Base-by-base conservation (phyloP, 1,284 basidiomycete species). In the Trametes pubescens region DNA sequence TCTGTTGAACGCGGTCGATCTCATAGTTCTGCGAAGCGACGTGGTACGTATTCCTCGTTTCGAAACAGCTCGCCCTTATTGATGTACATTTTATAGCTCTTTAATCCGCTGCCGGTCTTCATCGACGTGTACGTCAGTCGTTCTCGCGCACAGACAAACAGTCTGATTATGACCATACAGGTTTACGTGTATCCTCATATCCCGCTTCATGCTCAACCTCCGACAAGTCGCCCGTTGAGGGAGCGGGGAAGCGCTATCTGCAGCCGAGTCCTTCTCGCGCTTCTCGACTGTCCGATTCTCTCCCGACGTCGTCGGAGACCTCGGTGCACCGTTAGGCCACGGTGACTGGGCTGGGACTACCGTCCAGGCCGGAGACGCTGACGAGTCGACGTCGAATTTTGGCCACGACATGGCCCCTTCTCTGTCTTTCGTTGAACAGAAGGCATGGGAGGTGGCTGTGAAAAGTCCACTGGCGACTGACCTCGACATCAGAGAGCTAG, bases 171-270 rank as follows among this genome's bases (percentile, higher is more conserved):
- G 26, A 8, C 14, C 14, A 48, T 48, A 14, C 24, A 48, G 65
- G 0, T 54, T 67, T 56, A 67, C 65, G 10, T 62, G 53, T 40
- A 62, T 69, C 16, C 62, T 69, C 4, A 62, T 65, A 34, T 66
- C 62, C 14, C 62, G 64, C 22, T 69, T 69, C 57, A 69, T 69
- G 60, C 57, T 69, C 29, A 69, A 66, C 43, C 62, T 69, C 5
- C 67, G 65, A n/a, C 40, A 66, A 51, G 47, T 62, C 14, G 60
- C 57, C 10, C 46, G 46, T 16, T 34, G 34, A 21, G 34, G 22
- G 2, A 34, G 48, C 26, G 40, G 38, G n/a, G 26, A 53, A 16
- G 58, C 18, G 10, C 59, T 14, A 18, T n/a, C 29, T 14, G 29
- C 54, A 14, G 38, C 63, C 4, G 22, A 40, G 43, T 37, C 38